A percentile compares a stretch with the other conserved stretches of the same genome.
Evolutionary conservation across 108 stramenopile species (phyloP).

Genomic region (Cyclostephanos tholiformis): DNA sequence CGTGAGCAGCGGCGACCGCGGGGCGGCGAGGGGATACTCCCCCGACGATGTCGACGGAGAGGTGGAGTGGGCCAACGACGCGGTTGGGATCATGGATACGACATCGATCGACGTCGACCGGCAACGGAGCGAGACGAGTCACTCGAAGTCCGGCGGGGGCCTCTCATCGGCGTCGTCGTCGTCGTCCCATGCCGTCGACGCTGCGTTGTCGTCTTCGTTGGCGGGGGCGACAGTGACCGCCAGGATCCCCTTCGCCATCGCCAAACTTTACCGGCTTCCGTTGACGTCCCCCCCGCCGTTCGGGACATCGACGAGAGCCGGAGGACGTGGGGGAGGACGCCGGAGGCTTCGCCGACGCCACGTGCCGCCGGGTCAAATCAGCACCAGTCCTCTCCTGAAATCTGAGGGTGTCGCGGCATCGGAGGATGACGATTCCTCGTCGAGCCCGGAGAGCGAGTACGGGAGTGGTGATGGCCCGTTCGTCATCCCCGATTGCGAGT

Average conservation of each 20-base stretch:
- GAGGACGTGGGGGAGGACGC: constrained; percentile 16
- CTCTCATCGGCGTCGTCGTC: too few species aligned
- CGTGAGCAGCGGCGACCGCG: background rate
- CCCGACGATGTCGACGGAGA: background rate
- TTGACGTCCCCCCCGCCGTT: constrained; percentile 29
- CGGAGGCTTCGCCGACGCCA: background rate
- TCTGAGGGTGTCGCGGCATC: constrained; percentile 3
- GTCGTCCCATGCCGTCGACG: too few species aligned
- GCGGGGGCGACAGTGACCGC: constrained; percentile 7
- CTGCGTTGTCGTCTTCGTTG: background rate
- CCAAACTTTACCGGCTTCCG: constrained; percentile 35
- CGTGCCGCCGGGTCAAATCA: constrained; percentile 22
- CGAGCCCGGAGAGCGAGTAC: constrained; percentile 9
- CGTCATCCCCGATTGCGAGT: constrained; percentile 38
- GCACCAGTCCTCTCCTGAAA: constrained; percentile 42
- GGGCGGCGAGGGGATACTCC: background rate
- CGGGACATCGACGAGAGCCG: constrained; percentile 2
- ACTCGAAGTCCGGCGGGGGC: too few species aligned
- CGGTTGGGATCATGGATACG: background rate
- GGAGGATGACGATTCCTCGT: constrained; percentile 11
- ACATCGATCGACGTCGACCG: background rate
- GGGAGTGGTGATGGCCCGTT: constrained; percentile 8
- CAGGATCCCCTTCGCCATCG: constrained; percentile 49
- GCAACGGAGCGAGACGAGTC: too few species aligned
- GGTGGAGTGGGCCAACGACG: background rate